A percentile compares a stretch with the other conserved stretches of the same genome.
Conservation (phyloP, 495 filamentous ascomycete species). For the Clohesyomyces aquaticus region DNA sequence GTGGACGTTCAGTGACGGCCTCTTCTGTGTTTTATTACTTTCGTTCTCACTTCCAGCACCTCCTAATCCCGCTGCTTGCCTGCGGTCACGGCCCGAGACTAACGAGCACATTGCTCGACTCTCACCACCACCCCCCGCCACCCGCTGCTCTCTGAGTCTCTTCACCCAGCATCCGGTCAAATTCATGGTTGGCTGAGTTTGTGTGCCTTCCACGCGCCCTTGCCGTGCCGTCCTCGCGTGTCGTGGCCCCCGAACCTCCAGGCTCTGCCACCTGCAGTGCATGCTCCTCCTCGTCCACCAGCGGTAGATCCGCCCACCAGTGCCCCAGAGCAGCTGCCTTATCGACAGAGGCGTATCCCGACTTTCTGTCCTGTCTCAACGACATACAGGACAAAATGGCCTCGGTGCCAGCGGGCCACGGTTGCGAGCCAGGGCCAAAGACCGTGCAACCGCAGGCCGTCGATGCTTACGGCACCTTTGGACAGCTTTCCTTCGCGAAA, state of each 20-base stretch:
- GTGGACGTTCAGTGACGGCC: conserved; percentile 10
- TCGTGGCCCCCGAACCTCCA: conserved; percentile 16
- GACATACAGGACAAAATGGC: conserved; percentile 23
- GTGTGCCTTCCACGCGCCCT: conserved; percentile 8
- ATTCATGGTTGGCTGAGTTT: conserved; percentile 19
- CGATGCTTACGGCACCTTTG: conserved; percentile 50
- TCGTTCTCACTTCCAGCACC: conserved; percentile 10
- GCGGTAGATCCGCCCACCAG: conserved; percentile 1
- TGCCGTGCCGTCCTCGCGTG: conserved; percentile 37
- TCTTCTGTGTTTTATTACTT: conserved; percentile 7
- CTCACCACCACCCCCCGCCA: neutral
- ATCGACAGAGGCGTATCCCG: neutral
- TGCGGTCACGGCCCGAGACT: conserved; percentile 26
- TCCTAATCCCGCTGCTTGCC: conserved; percentile 34
- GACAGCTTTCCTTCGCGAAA: conserved; percentile 71
- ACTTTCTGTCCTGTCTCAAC: neutral
- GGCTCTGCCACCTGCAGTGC: conserved; percentile 12
- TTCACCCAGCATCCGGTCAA: neutral
- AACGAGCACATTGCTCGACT: conserved; percentile 12
- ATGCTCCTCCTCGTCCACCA: conserved; percentile 8
- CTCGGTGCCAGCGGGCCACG: conserved; percentile 11
- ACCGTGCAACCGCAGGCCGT: conserved; percentile 16
- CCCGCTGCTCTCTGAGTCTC: neutral
- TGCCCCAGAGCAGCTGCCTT: neutral
- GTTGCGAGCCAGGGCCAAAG: conserved; percentile 9